Base-by-base conservation (phyloP, 1,284 basidiomycete genomes). In the Bjerkandera adusta region DNA sequence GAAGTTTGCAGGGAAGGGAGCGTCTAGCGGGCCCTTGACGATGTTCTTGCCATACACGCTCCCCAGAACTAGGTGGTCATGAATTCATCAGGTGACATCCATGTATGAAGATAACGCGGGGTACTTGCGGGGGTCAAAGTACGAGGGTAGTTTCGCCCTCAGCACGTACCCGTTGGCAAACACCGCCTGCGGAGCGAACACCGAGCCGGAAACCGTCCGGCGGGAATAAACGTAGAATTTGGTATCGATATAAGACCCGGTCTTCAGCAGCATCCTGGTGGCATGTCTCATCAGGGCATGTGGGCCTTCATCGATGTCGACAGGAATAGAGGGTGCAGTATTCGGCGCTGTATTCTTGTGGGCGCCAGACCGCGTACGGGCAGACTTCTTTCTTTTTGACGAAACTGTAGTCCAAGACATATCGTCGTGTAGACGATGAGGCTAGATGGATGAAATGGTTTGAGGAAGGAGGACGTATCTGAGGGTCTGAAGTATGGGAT, bases 161-260 rank as follows among this genome's bases (percentile, higher is more conserved):
- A 54, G 36, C n/a, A 53, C 30, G n/a, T 24, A 35, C 26, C 50
- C 48, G 46, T 43, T 54, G 20, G 52, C 50, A 32, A 34, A 52
- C 5, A 50, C 22, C 1, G 45, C 21, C 16, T 34, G 32, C 13
- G 55, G 50, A 7, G 18, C 37, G 30, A 42, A 33, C 12, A 50
- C 44, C 11, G 20, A 26, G 7, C 54, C 49, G 16, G 38, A 35
- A 20, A 20, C 24, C 5, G 24, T 37, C 33, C 52, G 43, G 12
- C 54, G 43, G 12, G 54, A 51, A 36, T 43, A 56, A 7, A 38
- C 46, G 37, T 53, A 53, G 35, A 56, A 49, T 29, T 48, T 51
- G 7, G 49, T 49, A 26, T 56, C 51, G 29, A 53, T 34, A 29
- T 50, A 53, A 5, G 33, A 26, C 2, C 51, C 51, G 36, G 33